phyloP scores from a whole-genome alignment of 768 basidiomycete genomes.

The Boletus rubropictus region DNA sequence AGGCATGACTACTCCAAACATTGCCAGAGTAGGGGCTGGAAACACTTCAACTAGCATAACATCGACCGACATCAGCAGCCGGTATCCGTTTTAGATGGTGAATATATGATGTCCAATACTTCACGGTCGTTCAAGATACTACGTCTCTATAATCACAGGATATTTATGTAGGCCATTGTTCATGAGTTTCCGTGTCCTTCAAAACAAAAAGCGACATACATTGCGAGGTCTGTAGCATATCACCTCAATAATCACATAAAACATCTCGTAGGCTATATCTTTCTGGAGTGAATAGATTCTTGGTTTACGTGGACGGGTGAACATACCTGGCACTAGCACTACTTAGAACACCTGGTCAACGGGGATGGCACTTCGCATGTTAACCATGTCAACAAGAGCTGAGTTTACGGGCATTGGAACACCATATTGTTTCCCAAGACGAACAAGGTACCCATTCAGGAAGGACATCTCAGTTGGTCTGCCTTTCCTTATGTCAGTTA shows the following conservation, averaged over 20 bases:
- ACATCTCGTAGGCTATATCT: neutral
- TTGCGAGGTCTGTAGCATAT: neutral
- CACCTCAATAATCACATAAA: neutral
- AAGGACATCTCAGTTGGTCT: slow-evolving; percentile 70
- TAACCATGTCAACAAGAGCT: slow-evolving; percentile 52
- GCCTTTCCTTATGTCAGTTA: slow-evolving; percentile 60
- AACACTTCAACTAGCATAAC: too few species aligned
- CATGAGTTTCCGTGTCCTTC: neutral
- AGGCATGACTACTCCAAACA: neutral
- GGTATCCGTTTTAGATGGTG: neutral
- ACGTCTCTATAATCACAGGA: neutral
- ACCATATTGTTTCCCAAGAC: slow-evolving; percentile 51
- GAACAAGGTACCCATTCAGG: slow-evolving; percentile 76
- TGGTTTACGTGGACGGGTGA: neutral
- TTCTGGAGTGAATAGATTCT: neutral
- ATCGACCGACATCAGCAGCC: neutral
- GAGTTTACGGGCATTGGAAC: slow-evolving; percentile 55
- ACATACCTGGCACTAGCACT: slow-evolving; percentile 8
- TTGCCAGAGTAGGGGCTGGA: neutral
- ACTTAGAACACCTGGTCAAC: slow-evolving; percentile 38
- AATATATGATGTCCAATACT: neutral
- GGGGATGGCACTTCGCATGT: slow-evolving; percentile 52
- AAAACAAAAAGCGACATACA: neutral
- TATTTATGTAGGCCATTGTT: neutral
- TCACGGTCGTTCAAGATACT: neutral